Evolutionary conservation across 768 basidiomycete species (phyloP).

Genomic region (Pluteus cervinus): DNA sequence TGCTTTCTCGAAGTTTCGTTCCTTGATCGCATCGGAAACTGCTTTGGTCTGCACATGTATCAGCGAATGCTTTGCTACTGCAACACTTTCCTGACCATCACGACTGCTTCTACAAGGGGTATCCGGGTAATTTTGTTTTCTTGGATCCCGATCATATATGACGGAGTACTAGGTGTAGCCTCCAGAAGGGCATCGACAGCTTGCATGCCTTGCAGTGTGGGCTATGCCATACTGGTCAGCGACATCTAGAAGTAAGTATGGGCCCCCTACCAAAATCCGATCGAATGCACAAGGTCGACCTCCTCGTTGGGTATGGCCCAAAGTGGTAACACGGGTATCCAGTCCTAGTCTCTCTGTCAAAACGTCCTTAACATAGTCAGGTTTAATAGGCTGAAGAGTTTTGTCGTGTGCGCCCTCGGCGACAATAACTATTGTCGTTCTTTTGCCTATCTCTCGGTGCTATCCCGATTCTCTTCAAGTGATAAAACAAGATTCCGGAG

Average conservation of each 20-base stretch:
- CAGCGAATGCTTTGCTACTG: conserved; percentile 2
- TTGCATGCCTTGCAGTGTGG: conserved; percentile 93
- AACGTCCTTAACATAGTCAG: conserved; percentile 87
- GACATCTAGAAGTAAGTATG: not conserved
- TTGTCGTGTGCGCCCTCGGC: conserved; percentile 93
- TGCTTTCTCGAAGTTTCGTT: conserved; percentile 80
- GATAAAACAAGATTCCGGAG: conserved; percentile 1
- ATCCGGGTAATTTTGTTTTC: conserved; percentile 95
- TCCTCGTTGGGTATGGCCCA: conserved; percentile 96
- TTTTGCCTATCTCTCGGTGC: conserved; percentile 90
- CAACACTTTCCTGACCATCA: conserved; percentile 45
- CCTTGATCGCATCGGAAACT: conserved; percentile 75
- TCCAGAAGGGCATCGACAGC: conserved; percentile 86
- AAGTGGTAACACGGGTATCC: conserved; percentile 93
- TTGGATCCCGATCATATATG: conserved; percentile 94
- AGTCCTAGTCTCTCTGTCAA: conserved; percentile 82
- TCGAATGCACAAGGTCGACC: conserved; percentile 92
- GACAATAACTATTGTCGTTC: conserved; percentile 97
- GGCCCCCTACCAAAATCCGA: conserved; percentile 71
- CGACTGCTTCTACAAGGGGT: conserved; percentile 90
- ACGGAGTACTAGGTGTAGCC: conserved; percentile 84
- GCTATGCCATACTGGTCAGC: conserved; percentile 38
- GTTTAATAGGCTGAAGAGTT: conserved; percentile 85
- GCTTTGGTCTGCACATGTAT: conserved; percentile 61
- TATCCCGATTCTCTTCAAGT: conserved; percentile 21